Evolutionary conservation across 1,284 basidiomycete species (phyloP).

Genomic region (Ceratobasidium sp.): DNA sequence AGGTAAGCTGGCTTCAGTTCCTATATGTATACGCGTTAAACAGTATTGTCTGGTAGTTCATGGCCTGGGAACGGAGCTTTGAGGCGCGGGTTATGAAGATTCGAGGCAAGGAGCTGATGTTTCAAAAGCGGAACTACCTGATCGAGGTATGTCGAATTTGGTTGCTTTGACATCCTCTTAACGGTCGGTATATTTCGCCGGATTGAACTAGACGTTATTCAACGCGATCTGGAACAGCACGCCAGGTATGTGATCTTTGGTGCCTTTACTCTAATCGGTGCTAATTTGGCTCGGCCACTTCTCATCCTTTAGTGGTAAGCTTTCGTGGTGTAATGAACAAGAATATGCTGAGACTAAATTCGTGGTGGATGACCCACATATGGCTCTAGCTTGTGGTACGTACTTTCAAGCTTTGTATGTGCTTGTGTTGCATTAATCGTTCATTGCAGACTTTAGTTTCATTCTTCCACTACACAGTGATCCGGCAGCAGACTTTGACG

Average conservation of each 20-base stretch:
- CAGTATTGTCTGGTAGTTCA: slow-evolving; percentile 61
- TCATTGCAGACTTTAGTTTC: slow-evolving; percentile 64
- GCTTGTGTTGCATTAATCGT: background rate
- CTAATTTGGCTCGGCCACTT: slow-evolving; percentile 61
- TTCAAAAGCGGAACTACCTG: slow-evolving; percentile 82
- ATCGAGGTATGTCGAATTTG: slow-evolving; percentile 68
- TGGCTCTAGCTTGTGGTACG: slow-evolving; percentile 18
- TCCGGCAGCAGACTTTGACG: slow-evolving; percentile 71
- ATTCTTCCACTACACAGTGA: slow-evolving; percentile 83
- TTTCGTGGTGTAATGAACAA: background rate
- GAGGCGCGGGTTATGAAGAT: slow-evolving; percentile 77
- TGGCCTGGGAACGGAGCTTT: slow-evolving; percentile 94
- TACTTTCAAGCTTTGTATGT: background rate
- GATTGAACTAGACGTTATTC: slow-evolving; percentile 61
- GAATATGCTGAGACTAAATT: background rate
- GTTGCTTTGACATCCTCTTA: background rate
- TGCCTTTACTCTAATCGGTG: slow-evolving; percentile 82
- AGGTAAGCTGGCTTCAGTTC: slow-evolving; percentile 54
- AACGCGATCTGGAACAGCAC: slow-evolving; percentile 69
- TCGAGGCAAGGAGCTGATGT: slow-evolving; percentile 79
- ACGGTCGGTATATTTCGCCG: background rate
- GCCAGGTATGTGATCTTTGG: slow-evolving; percentile 61
- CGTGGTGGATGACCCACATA: background rate
- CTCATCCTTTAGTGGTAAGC: slow-evolving; percentile 46
- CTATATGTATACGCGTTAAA: background rate